These are phyloP conservation scores for Claviceps sorghi DNA, from an alignment of 2,329 filamentous ascomycete genomes.

Conservation along the genomic window DNA sequence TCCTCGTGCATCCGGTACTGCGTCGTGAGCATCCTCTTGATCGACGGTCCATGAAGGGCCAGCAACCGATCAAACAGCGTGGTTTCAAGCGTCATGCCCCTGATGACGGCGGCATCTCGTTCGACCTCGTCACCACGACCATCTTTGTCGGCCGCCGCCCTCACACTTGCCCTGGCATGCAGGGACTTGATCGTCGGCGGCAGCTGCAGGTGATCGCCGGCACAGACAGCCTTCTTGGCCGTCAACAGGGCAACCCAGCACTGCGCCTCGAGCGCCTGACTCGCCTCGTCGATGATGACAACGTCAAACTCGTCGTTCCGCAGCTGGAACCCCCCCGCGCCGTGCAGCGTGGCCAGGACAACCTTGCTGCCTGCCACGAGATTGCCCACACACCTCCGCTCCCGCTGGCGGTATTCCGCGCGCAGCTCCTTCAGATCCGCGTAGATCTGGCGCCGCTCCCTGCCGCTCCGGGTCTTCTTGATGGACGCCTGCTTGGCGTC, in stretches of 20 bases:
- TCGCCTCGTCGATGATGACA: conserved; percentile 90
- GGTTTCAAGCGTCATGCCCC: conserved; percentile 57
- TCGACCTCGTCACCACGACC: conserved; percentile 17
- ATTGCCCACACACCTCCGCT: conserved; percentile 64
- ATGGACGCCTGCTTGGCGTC: conserved; percentile 81
- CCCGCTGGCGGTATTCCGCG: conserved; percentile 76
- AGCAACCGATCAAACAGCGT: conserved; percentile 88
- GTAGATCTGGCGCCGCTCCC: conserved; percentile 71
- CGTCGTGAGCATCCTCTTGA: conserved; percentile 91
- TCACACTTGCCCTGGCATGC: conserved; percentile 34
- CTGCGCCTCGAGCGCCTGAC: conserved; percentile 88
- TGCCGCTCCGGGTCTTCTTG: conserved; percentile 68
- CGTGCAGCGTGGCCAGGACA: conserved; percentile 83
- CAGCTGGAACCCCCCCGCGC: conserved; percentile 73
- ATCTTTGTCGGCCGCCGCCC: too few species aligned
- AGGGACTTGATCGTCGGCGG: conserved; percentile 86
- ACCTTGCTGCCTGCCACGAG: conserved; percentile 69
- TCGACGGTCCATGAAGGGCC: conserved; percentile 59
- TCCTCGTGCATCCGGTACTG: conserved; percentile 97
- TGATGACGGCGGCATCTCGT: conserved; percentile 21
- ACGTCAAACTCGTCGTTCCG: conserved; percentile 75
- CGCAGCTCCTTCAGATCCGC: conserved; percentile 70
- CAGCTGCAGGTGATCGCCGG: conserved; percentile 86
- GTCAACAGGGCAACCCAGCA: conserved; percentile 85
- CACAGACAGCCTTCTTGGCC: conserved; percentile 73